Base-by-base conservation (phyloP, 352 stramenopile species). In the Phytophthora tubulina region DNA sequence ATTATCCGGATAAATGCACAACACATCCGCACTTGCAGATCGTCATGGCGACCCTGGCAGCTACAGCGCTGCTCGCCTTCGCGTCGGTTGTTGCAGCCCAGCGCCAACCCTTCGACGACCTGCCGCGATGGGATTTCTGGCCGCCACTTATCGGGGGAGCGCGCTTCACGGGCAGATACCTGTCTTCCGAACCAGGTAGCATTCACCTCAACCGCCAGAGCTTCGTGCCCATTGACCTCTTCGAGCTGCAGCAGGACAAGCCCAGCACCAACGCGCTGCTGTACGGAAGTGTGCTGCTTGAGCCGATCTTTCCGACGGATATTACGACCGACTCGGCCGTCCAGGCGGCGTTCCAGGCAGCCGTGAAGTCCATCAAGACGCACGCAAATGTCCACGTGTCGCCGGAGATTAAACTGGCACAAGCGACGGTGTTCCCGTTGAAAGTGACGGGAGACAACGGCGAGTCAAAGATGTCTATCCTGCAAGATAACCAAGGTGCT, bases 111-210 rank as follows among this genome's bases (percentile, higher is more conserved):
- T 57, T 55, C 31, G 50, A 68, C 15, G 15, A 73, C 30, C 39
- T 75, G n/a, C 54, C 59, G n/a, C 83, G 73, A 57, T 94, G 87
- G 87, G 84, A 94, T 59, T 92, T 76, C 63, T 94, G 85, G 85
- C 79, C 80, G 13, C 80, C 82, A 50, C 75, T 94, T 36, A 58
- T 70, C 0, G 64, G 63, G 10, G 55, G 63, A 2, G 75, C 78
- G 46, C 74, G 74, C 48, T 92, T 94, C 76, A 89, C 82, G 39
- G 85, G 83, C 32, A 75, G 72, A 36, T 94, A 86, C 41, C 50
- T 94, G 50, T 56, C 76, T 11, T 92, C 87, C 21, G 60, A 75
- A 52, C 87, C 87, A 1, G 80, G 77, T 38, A 61, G 73, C 4
- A 80, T 82, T 54, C 65, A 85, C 46, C 61, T 88, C 49, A 72